phyloP scores from a whole-genome alignment of 148 eudicot species.

The Vaccinium darrowii region DNA sequence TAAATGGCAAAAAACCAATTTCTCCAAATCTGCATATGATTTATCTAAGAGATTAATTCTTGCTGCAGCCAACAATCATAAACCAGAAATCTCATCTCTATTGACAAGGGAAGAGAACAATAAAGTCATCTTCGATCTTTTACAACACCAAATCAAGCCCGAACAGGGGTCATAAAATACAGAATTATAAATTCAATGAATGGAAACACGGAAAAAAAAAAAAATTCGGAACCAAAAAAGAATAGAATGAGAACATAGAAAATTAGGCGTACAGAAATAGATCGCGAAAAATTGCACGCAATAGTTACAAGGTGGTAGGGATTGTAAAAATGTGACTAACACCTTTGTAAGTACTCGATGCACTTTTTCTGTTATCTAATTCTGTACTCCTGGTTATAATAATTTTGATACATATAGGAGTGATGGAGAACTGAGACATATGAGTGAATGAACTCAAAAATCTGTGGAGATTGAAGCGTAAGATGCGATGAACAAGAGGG shows the following conservation, averaged over 20 bases:
- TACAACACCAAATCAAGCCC: slow-evolving; percentile 12
- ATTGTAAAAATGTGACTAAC: not conserved
- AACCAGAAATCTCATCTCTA: slow-evolving; percentile 2
- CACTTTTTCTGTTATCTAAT: not conserved
- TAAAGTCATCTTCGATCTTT: not conserved
- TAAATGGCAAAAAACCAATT: not conserved
- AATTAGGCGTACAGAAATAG: not conserved
- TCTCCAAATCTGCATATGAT: not conserved
- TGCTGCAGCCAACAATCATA: not conserved
- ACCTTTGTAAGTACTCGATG: not conserved
- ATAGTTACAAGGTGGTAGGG: not conserved
- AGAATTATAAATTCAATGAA: not conserved
- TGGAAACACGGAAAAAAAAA: not conserved
- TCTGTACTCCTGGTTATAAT: not conserved
- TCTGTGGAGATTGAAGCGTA: slow-evolving; percentile 22
- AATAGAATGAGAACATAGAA: not conserved
- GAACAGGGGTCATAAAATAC: not conserved
- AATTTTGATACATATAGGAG: not conserved
- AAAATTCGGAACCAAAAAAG: not conserved
- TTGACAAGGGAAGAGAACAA: slow-evolving; percentile 12
- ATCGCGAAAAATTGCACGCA: not conserved
- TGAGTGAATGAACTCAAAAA: slow-evolving; percentile 7
- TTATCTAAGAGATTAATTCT: not conserved
- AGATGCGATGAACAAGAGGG: slow-evolving; percentile 27
- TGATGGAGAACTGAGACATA: too few relatives aligned